Conservation (phyloP, 768 basidiomycete species). For the Pisolithus albus region DNA sequence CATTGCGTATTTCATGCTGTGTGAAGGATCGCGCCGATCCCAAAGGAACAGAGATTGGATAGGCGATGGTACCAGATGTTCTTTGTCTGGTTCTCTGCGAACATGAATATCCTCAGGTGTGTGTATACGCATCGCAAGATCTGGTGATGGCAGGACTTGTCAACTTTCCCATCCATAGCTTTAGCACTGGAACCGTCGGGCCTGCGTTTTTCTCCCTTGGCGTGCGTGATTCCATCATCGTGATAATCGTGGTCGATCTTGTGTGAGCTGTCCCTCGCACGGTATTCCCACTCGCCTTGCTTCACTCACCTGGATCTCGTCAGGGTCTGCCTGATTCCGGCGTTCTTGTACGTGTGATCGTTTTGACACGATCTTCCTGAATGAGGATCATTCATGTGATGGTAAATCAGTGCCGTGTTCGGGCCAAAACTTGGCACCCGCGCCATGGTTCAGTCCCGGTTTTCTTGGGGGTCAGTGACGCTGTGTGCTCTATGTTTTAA, state of each 20-base stretch:
- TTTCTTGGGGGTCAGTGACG: conserved; percentile 40
- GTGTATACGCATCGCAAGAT: conserved; percentile 8
- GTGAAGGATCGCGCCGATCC: conserved; percentile 34
- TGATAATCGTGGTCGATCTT: conserved; percentile 38
- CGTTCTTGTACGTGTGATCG: conserved; percentile 29
- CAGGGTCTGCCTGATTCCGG: conserved; percentile 31
- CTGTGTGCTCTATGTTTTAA: conserved; percentile 5
- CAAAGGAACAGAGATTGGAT: conserved; percentile 30
- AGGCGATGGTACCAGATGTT: conserved; percentile 41
- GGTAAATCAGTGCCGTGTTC: conserved; percentile 35
- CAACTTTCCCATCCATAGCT: conserved; percentile 20
- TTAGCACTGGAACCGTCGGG: conserved; percentile 44
- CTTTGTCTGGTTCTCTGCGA: conserved; percentile 46
- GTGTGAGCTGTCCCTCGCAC: conserved; percentile 25
- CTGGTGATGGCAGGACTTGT: too few relatives aligned
- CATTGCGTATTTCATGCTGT: background rate
- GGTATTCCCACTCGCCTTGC: background rate
- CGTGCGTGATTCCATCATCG: conserved; percentile 34
- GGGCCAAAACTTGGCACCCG: conserved; percentile 51
- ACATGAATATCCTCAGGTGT: conserved; percentile 38
- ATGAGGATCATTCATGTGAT: background rate
- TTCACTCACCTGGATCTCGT: conserved; percentile 2
- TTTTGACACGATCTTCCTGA: background rate
- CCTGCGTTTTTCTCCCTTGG: conserved; percentile 45
- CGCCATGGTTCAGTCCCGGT: conserved; percentile 53